Conservation (phyloP, 2,329 filamentous ascomycete genomes). For the Scolecobasidium constrictum region DNA sequence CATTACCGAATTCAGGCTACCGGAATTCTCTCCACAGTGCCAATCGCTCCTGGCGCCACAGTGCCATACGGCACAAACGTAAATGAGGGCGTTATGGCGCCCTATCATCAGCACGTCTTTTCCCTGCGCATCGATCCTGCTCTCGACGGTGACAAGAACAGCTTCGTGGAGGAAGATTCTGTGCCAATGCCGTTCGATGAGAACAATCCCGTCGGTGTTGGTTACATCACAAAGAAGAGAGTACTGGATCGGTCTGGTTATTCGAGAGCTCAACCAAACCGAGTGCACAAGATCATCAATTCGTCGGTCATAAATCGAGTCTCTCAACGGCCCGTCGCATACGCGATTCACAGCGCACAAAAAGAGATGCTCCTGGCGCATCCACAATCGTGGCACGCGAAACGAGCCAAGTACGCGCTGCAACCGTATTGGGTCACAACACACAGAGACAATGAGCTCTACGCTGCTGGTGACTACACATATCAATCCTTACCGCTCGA, state of each 20-base stretch:
- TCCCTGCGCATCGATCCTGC: conserved; percentile 53
- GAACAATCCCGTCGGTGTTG: conserved; percentile 51
- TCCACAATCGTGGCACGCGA: conserved; percentile 31
- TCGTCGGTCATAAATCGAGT: conserved; percentile 32
- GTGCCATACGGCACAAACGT: conserved; percentile 50
- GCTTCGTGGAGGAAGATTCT: conserved; percentile 43
- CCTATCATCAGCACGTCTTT: conserved; percentile 64
- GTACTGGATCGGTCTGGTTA: conserved; percentile 41
- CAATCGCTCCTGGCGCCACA: conserved; percentile 38
- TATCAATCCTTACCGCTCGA: background rate
- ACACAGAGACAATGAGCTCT: conserved; percentile 41
- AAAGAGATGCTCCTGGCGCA: conserved; percentile 40
- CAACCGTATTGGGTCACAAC: conserved; percentile 45
- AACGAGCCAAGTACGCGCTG: conserved; percentile 38
- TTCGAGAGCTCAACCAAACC: conserved; percentile 34
- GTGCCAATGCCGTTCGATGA: conserved; percentile 37
- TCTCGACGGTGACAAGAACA: conserved; percentile 46
- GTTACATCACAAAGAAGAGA: conserved; percentile 43
- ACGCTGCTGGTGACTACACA: conserved; percentile 29
- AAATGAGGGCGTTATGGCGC: conserved; percentile 51
- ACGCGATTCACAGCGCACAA: conserved; percentile 36
- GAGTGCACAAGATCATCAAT: conserved; percentile 44
- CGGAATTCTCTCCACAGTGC: conserved; percentile 46
- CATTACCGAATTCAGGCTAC: conserved; percentile 46
- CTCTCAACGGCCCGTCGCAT: conserved; percentile 33